Evolutionary conservation across 495 filamentous ascomycete species (phyloP).

Genomic region (Acidomyces sp.): DNA sequence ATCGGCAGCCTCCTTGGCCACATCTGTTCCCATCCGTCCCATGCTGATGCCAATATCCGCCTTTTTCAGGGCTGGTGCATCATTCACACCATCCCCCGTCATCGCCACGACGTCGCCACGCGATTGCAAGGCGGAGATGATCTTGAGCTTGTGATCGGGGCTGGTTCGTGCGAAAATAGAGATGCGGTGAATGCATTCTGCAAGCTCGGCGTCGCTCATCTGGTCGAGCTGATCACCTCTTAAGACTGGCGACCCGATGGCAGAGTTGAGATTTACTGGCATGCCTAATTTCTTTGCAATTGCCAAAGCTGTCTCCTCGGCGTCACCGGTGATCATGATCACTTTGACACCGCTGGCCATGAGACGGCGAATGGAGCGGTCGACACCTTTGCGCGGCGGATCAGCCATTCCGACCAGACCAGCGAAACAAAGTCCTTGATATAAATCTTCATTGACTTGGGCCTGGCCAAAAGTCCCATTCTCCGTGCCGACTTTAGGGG

Average conservation of each 20-base stretch:
- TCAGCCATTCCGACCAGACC: constrained; percentile 95
- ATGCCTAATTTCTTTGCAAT: constrained; percentile 91
- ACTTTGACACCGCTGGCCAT: constrained; percentile 91
- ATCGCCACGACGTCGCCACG: constrained; percentile 96
- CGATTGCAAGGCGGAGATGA: constrained; percentile 77
- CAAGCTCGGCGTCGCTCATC: constrained; percentile 74
- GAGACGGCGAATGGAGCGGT: constrained; percentile 74
- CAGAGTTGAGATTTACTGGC: constrained; percentile 41
- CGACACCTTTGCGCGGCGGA: constrained; percentile 78
- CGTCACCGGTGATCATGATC: constrained; percentile 98
- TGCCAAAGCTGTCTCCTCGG: constrained; percentile 83
- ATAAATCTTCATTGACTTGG: constrained; percentile 51
- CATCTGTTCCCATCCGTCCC: constrained; percentile 89
- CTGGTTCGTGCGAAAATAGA: constrained; percentile 93
- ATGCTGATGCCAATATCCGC: constrained; percentile 97
- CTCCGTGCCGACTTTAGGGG: constrained; percentile 23
- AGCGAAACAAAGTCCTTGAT: constrained; percentile 73
- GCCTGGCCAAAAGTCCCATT: constrained; percentile 16
- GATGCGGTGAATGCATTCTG: constrained; percentile 69
- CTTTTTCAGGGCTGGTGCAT: constrained; percentile 91
- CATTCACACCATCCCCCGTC: constrained; percentile 97
- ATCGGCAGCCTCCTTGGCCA: constrained; percentile 97
- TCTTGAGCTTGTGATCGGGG: constrained; percentile 96
- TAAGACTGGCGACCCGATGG: constrained; percentile 48
- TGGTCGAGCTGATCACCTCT: constrained; percentile 79